Conservation (phyloP, 169 alveolate genomes). For the Plasmodium inui region DNA sequence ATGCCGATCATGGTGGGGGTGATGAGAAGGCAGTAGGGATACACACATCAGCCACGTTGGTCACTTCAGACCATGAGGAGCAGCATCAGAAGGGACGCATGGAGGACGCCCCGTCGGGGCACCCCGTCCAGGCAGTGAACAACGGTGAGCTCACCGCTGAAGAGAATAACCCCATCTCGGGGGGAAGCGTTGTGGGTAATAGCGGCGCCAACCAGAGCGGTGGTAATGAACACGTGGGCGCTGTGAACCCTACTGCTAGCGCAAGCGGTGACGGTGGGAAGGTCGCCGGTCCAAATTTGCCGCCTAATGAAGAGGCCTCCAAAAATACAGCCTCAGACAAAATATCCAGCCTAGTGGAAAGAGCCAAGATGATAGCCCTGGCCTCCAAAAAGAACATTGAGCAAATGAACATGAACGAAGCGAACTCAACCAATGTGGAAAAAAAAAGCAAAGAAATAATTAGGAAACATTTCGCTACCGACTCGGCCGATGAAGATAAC, state of each 20-base stretch:
- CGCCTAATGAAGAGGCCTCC: not conserved
- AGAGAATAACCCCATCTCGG: not conserved
- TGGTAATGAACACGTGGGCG: not conserved
- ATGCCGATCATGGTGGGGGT: not conserved
- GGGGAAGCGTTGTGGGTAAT: not conserved
- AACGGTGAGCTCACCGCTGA: not conserved
- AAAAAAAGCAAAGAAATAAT: constrained; percentile 64
- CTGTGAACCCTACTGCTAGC: not conserved
- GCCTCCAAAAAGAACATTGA: constrained; percentile 61
- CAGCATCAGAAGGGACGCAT: not conserved
- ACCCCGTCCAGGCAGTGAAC: not conserved
- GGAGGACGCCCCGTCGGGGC: not conserved
- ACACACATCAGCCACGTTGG: not conserved
- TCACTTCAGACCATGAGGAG: not conserved
- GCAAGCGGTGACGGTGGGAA: not conserved
- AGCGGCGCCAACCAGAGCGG: not conserved
- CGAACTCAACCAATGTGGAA: constrained; percentile 14
- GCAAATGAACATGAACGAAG: constrained; percentile 68
- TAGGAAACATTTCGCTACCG: constrained; percentile 57
- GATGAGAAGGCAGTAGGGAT: not conserved
- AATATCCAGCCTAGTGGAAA: constrained; percentile 38
- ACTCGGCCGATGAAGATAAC: constrained; percentile 67
- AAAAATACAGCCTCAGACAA: constrained; percentile 8
- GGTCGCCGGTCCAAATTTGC: not conserved
- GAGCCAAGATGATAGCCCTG: constrained; percentile 49